Conservation (phyloP, 139 green algal genomes). For the Yamagishiella unicocca region DNA sequence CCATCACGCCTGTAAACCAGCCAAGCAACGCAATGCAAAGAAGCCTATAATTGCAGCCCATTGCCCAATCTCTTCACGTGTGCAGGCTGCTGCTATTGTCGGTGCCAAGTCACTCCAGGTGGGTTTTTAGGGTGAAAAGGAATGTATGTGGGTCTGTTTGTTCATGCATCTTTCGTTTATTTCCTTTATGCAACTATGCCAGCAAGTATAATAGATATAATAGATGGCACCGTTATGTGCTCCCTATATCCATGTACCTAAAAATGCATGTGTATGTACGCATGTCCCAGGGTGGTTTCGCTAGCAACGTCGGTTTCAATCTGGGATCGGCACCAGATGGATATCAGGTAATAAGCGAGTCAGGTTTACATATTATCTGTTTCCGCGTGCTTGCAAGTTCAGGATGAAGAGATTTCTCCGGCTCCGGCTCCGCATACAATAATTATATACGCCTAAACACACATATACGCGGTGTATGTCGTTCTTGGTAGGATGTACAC, state of each 20-base stretch:
- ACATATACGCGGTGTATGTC: background rate
- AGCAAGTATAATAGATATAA: no score
- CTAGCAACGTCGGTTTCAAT: background rate
- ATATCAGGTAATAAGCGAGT: background rate
- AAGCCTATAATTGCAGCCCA: background rate
- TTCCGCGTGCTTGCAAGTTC: background rate
- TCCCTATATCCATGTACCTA: no score
- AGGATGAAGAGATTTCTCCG: background rate
- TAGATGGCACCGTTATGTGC: no score
- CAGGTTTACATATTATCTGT: background rate
- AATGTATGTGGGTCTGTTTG: no score
- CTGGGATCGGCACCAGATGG: background rate
- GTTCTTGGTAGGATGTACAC: background rate
- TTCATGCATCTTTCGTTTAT: no score
- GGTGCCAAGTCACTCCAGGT: background rate
- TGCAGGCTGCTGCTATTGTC: slow-evolving; percentile 19
- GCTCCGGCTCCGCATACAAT: background rate
- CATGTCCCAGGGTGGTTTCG: background rate
- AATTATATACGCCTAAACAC: background rate
- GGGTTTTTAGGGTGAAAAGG: no score
- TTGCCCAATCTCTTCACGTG: background rate
- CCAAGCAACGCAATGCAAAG: background rate
- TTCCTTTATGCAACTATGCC: no score
- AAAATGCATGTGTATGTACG: background rate
- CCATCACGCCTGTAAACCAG: background rate